phyloP scores from a whole-genome alignment of 2,329 filamentous ascomycete genomes.

The Nakataea oryzae region DNA sequence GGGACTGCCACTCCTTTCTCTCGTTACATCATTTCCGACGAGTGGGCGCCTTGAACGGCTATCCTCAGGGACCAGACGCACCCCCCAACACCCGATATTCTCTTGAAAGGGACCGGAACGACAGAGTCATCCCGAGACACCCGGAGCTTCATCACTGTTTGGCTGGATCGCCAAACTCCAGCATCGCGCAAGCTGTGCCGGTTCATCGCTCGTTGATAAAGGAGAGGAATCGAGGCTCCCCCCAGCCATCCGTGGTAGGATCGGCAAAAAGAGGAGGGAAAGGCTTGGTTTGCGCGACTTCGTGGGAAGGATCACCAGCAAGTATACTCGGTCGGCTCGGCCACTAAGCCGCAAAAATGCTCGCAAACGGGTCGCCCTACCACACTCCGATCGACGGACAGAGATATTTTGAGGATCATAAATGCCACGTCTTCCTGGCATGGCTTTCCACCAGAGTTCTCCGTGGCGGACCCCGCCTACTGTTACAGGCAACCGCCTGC shows the following conservation, averaged over 20 bases:
- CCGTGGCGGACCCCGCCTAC: conserved; percentile 16
- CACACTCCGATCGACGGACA: conserved; percentile 1
- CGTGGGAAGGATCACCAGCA: not conserved
- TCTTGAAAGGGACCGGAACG: not conserved
- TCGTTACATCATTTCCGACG: not conserved
- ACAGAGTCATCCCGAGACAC: not conserved
- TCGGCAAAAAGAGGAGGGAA: not conserved
- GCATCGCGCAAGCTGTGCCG: not conserved
- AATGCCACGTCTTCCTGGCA: conserved; percentile 9
- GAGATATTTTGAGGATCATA: not conserved
- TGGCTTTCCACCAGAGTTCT: conserved; percentile 18
- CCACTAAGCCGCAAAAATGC: not conserved
- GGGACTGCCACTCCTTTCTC: not conserved
- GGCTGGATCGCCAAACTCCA: not conserved
- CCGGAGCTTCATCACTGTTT: not conserved
- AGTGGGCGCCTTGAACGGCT: not conserved
- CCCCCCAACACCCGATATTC: not conserved
- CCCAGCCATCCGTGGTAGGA: too few species aligned
- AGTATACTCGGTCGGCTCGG: not conserved
- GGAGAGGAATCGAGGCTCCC: not conserved
- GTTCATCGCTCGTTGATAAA: not conserved
- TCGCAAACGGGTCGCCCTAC: not conserved
- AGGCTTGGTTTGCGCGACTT: not conserved
- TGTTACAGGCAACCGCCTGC: conserved; percentile 15
- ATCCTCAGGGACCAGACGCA: not conserved